A percentile compares a stretch with the other conserved stretches of the same genome.
Conservation (phyloP, 305 asterid genomes). For the Rubia balearica region DNA sequence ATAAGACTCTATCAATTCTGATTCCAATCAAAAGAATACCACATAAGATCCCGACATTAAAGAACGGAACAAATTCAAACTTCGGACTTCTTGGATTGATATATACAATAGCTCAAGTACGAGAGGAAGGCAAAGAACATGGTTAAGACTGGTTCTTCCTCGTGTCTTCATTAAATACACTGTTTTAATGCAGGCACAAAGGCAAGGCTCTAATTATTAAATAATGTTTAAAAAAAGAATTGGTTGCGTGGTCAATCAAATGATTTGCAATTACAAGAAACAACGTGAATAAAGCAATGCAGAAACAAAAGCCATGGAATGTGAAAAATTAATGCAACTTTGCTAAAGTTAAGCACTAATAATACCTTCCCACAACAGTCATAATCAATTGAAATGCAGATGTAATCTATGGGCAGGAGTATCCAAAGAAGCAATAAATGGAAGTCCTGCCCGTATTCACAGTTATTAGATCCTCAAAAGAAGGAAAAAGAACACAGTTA, state of each 20-base stretch:
- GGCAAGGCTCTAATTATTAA: too few species aligned
- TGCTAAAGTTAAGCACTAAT: not conserved
- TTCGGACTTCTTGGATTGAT: too few species aligned
- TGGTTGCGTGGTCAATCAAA: constrained; percentile 5
- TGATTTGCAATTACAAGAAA: constrained; percentile 10
- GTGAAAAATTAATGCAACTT: not conserved
- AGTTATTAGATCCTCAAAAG: not conserved
- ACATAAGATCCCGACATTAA: too few species aligned
- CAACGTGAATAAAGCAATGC: constrained; percentile 7
- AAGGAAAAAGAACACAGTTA: not conserved
- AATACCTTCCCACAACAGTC: constrained; percentile 2
- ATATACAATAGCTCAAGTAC: too few species aligned
- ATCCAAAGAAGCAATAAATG: not conserved
- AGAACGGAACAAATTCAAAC: too few species aligned
- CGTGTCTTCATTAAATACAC: not conserved
- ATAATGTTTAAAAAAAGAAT: not conserved
- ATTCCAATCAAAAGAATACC: too few species aligned
- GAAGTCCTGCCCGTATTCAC: not conserved
- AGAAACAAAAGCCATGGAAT: not conserved
- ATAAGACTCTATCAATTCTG: too few species aligned
- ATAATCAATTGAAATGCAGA: constrained; percentile 5
- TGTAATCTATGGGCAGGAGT: not conserved
- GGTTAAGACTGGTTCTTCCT: too few species aligned
- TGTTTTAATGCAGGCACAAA: not conserved
- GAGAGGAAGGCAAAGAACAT: too few species aligned